A percentile compares a stretch with the other conserved stretches of the same genome.
Evolutionary conservation across 192 early-diverging fungal genomes (phyloP).

Genomic region (Chytriomyces sp.): DNA sequence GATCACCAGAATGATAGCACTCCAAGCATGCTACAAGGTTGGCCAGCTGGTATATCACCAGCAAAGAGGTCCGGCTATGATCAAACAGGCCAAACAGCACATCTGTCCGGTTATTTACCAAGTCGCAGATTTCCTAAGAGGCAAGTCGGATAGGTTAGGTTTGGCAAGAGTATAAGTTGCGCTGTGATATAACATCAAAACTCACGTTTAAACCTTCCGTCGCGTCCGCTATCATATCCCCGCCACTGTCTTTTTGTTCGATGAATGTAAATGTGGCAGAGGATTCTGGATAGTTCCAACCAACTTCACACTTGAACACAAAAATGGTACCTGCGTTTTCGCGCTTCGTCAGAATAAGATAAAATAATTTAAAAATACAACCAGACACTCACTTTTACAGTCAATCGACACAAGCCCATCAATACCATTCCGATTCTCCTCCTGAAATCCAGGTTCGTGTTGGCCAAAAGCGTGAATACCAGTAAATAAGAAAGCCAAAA

Average conservation of each 20-base stretch:
- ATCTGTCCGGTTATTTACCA: not conserved
- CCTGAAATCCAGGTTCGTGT: not conserved
- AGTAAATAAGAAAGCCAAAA: not conserved
- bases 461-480: not conserved
- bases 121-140: not conserved
- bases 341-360: not conserved
- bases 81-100: not conserved
- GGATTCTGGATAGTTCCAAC: not conserved
- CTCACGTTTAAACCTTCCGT: not conserved
- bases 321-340: not conserved
- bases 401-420: not conserved
- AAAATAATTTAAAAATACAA: not conserved
- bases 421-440: not conserved
- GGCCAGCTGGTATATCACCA: constrained; percentile 3
- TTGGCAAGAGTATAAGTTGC: too few species aligned
- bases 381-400: not conserved
- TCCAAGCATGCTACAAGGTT: constrained; percentile 8
- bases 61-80: not conserved
- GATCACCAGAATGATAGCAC: not conserved
- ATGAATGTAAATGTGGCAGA: not conserved
- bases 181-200: too few species aligned
- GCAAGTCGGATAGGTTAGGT: not conserved
- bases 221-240: not conserved
- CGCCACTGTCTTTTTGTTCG: not conserved
- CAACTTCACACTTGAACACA: not conserved